These are phyloP conservation scores for Ceratobasidium sp. DNA, from an alignment of 1,284 basidiomycete species.

Conservation along the genomic window DNA sequence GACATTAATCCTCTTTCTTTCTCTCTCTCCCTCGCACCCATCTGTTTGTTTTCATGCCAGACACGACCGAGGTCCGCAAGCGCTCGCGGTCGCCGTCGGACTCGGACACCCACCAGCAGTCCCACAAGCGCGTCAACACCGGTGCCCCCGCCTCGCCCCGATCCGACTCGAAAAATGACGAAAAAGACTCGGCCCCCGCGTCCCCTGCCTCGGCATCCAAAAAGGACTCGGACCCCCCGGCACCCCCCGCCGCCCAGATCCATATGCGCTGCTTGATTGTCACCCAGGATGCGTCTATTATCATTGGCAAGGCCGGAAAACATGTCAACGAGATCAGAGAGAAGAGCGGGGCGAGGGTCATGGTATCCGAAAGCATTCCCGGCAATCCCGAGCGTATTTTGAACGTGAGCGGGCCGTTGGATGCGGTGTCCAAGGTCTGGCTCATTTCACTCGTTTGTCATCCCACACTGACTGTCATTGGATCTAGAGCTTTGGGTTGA, in stretches of 20 bases:
- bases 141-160: conserved; percentile 64
- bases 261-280: conserved; percentile 97
- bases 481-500: conserved; percentile 93
- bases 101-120: conserved; percentile 70
- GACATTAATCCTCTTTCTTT: background rate
- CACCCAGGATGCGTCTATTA: conserved; percentile 98
- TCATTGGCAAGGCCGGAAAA: conserved; percentile 94
- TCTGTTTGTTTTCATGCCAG: conserved; percentile 36
- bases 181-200: conserved; percentile 27
- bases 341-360: conserved; percentile 92
- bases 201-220: conserved; percentile 24
- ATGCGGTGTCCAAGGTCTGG: conserved; percentile 94
- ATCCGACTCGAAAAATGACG: conserved; percentile 51
- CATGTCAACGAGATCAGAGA: conserved; percentile 99
- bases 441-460: background rate
- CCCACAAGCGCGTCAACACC: conserved; percentile 80
- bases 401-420: conserved; percentile 95
- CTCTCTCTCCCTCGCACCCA: background rate
- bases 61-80: conserved; percentile 53
- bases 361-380: conserved; percentile 94
- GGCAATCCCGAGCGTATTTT: conserved; percentile 98
- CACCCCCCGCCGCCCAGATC: conserved; percentile 59
- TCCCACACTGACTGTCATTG: background rate
- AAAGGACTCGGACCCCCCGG: conserved; percentile 52
- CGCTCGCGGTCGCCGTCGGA: conserved; percentile 84